Base-by-base conservation (phyloP, 306 rosid species). In the Lablab purpureus region DNA sequence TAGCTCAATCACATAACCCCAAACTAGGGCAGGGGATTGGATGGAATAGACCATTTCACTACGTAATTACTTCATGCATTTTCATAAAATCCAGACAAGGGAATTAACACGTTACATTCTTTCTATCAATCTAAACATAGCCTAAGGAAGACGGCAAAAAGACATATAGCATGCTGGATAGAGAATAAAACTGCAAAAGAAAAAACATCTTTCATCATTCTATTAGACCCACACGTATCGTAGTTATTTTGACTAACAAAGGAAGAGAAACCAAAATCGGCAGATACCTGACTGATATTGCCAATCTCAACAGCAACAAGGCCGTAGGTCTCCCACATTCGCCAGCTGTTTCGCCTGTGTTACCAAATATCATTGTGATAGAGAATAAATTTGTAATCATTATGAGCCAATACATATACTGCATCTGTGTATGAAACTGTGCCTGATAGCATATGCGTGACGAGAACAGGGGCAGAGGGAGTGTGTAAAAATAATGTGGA, bases 261-360 rank as follows among this genome's bases (percentile, higher is more conserved):
- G 54, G 28, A 40, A 78, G 46, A 47, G 36, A 75, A 75, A 60
- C 51, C 34, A 45, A 28, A 37, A 73, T 32, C 18, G 14, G 22
- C 45, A 12, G 36, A 62, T 74, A 89, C 99, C 99, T 92, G 99
- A 79, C 84, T 74, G 66, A 92, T 73, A 84, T 92, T 95, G 75
- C 90, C 92, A 54, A 89, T 82, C 51, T 95, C 99, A 60, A 92
- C 79, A 81, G 99, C 97, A 81, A 95, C 99, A 75, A 88, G 91
- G 67, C 92, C 80, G 84, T 78, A 92, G 83, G 90, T 95, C 88
- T 95, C 99, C 99, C 99, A 92, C 69, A 95, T 82, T 80, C 90
- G 97, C 97, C 95, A 95, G 88, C 96, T 91, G 83, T 85, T 86
- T 77, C 98, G 93, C 68, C 99, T 95, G 99, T 94, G 95, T 75